Conservation (phyloP, 164 flowering plant genomes). For the Vitis amurensis region DNA sequence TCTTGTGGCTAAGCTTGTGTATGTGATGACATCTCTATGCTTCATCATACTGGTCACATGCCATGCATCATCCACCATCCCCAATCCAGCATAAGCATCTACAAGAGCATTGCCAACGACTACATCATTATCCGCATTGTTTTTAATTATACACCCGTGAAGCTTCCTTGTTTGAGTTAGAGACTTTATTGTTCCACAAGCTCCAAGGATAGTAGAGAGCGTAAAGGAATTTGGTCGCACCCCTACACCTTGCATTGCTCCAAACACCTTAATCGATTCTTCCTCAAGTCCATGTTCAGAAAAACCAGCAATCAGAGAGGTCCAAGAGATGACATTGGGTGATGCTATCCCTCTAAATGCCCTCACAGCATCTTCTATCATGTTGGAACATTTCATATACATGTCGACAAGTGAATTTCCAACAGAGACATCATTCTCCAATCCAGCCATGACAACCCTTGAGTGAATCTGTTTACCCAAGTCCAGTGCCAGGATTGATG, state of each 20-base stretch:
- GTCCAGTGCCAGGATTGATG: conserved; percentile 26
- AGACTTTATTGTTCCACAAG: conserved; percentile 29
- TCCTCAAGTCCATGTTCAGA: conserved; percentile 33
- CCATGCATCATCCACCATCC: conserved; percentile 45
- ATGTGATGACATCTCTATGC: conserved; percentile 50
- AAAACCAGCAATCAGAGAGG: conserved; percentile 51
- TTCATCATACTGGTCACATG: conserved; percentile 30
- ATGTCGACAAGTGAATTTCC: conserved; percentile 57
- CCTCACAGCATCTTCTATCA: conserved; percentile 30
- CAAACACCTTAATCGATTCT: conserved; percentile 37
- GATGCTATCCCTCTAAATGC: conserved; percentile 37
- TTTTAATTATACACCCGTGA: conserved; percentile 46
- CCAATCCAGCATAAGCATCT: conserved; percentile 47
- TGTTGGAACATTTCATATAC: conserved; percentile 48
- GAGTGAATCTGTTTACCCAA: conserved; percentile 57
- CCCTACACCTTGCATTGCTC: conserved; percentile 40
- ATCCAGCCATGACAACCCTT: conserved; percentile 37
- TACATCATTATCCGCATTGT: conserved; percentile 24
- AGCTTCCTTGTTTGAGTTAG: conserved; percentile 26
- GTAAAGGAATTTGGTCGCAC: conserved; percentile 52
- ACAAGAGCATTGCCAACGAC: conserved; percentile 49
- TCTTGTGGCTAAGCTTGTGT: conserved; percentile 53
- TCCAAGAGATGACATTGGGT: conserved; percentile 66
- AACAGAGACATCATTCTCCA: conserved; percentile 47
- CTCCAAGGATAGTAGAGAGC: conserved; percentile 36